A percentile compares a stretch with the other conserved stretches of the same genome.
phyloP scores from a whole-genome alignment of 108 stramenopile genomes.

The Fistulifera pelliculosa region DNA sequence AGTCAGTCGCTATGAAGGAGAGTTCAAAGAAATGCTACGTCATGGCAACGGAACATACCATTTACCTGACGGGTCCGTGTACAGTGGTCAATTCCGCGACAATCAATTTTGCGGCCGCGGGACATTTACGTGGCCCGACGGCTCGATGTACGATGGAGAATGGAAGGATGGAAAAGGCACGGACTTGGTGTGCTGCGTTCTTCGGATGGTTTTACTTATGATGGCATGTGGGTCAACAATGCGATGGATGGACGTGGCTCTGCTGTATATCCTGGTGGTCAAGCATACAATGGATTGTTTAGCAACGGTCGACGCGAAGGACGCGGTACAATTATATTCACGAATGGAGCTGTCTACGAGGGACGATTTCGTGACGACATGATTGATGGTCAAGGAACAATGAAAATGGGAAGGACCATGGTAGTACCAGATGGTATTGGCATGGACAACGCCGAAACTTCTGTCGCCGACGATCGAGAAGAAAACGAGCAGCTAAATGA shows the following conservation, averaged over 20 bases:
- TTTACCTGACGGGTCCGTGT: slow-evolving; percentile 59
- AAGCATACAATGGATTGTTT: slow-evolving; percentile 80
- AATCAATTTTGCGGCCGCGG: slow-evolving; percentile 68
- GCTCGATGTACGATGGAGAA: slow-evolving; percentile 63
- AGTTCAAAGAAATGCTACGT: slow-evolving; percentile 71
- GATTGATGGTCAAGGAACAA: slow-evolving; percentile 87
- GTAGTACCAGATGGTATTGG: slow-evolving; percentile 35
- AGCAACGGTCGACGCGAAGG: slow-evolving; percentile 69
- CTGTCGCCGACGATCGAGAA: slow-evolving; percentile 5
- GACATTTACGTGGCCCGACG: slow-evolving; percentile 68
- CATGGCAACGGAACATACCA: slow-evolving; percentile 70
- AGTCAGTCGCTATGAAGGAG: slow-evolving; percentile 55
- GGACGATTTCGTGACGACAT: slow-evolving; percentile 86
- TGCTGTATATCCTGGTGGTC: slow-evolving; percentile 77
- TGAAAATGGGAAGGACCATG: slow-evolving; percentile 65
- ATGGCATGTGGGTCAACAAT: slow-evolving; percentile 83
- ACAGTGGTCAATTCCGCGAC: slow-evolving; percentile 82
- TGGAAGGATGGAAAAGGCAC: slow-evolving; percentile 73
- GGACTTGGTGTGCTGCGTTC: slow-evolving; percentile 62
- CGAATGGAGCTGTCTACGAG: slow-evolving; percentile 83
- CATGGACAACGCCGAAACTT: slow-evolving; percentile 10
- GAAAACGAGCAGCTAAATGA: slow-evolving; percentile 17
- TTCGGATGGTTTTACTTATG: slow-evolving; percentile 79
- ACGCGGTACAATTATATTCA: slow-evolving; percentile 74
- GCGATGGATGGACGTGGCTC: slow-evolving; percentile 85